Conservation (phyloP, 768 basidiomycete species). For the Boletus tylopilopsis region DNA sequence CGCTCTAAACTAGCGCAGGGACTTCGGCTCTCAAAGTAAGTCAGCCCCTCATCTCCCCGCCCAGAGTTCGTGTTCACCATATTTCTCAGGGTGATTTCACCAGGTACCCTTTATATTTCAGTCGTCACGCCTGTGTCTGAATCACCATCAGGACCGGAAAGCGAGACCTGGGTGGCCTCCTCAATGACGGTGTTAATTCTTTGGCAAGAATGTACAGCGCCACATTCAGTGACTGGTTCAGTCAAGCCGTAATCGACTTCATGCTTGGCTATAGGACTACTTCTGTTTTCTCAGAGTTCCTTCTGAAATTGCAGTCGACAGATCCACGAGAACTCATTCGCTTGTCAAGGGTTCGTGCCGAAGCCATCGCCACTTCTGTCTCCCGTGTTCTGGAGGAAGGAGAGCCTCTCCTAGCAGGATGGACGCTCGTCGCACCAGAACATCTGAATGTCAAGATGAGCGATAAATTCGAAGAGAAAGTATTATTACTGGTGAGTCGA, state of each 20-base stretch:
- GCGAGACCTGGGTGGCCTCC: constrained; percentile 84
- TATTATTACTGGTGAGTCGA: constrained; percentile 72
- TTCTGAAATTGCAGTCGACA: constrained; percentile 82
- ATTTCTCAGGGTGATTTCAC: constrained; percentile 75
- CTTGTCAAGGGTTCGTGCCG: constrained; percentile 83
- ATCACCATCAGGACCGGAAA: constrained; percentile 74
- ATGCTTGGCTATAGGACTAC: constrained; percentile 84
- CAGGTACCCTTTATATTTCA: constrained; percentile 41
- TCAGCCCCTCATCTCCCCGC: constrained; percentile 2
- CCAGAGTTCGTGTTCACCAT: constrained; percentile 5
- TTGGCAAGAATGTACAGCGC: constrained; percentile 87
- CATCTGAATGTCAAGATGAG: constrained; percentile 66
- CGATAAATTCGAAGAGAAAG: constrained; percentile 92
- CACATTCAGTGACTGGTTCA: constrained; percentile 94
- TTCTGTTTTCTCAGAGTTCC: constrained; percentile 90
- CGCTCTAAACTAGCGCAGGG: constrained; percentile 63
- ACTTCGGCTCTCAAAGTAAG: constrained; percentile 92
- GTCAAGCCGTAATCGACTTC: constrained; percentile 92
- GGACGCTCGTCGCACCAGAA: constrained; percentile 89
- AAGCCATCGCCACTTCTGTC: constrained; percentile 88
- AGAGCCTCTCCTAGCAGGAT: constrained; percentile 76
- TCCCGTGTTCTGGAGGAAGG: constrained; percentile 72
- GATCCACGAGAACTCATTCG: constrained; percentile 89
- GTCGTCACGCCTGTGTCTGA: constrained; percentile 4
- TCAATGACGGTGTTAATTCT: constrained; percentile 96